Percentiles rank a stretch among this genome's conserved stretches.
Conservation (phyloP, 192 early-diverging fungal genomes). For the Fimicolochytrium jonesii region DNA sequence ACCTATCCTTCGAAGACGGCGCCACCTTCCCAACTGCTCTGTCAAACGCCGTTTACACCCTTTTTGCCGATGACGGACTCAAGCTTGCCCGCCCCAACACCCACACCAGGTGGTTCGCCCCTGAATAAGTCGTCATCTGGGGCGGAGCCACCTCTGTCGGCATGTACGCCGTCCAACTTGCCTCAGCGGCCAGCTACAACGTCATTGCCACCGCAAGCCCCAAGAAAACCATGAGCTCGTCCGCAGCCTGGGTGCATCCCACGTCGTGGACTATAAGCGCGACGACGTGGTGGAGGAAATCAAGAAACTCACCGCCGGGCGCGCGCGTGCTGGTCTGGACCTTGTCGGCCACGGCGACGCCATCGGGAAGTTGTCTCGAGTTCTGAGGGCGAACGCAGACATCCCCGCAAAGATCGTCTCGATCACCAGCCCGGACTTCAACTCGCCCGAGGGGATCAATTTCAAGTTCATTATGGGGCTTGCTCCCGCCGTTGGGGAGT, state of each 20-base stretch:
- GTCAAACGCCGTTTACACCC: neutral
- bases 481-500: neutral
- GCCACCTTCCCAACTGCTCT: conserved; percentile 6
- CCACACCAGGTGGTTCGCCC: conserved; percentile 8
- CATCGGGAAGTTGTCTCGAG: neutral
- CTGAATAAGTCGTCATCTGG: conserved; percentile 23
- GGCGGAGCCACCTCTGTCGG: conserved; percentile 20
- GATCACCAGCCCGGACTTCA: neutral
- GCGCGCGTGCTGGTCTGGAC: conserved; percentile 1
- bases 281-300: neutral
- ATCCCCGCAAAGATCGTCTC: neutral
- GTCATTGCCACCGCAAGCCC: conserved; percentile 20
- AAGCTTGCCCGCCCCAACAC: conserved; percentile 8
- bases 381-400: neutral
- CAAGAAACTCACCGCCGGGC: neutral
- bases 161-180: conserved; percentile 20
- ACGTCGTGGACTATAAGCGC: conserved; percentile 9
- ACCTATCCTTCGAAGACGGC: conserved; percentile 19
- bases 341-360: conserved; percentile 6
- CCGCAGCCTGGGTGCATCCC: conserved; percentile 7
- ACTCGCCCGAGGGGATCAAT: conserved; percentile 1
- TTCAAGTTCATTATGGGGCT: neutral
- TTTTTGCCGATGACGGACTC: conserved; percentile 11
- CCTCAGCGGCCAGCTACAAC: conserved; percentile 15
- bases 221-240: conserved; percentile 5